Base-by-base conservation (phyloP, 192 early-diverging fungal genomes). In the Linnemannia exigua region DNA sequence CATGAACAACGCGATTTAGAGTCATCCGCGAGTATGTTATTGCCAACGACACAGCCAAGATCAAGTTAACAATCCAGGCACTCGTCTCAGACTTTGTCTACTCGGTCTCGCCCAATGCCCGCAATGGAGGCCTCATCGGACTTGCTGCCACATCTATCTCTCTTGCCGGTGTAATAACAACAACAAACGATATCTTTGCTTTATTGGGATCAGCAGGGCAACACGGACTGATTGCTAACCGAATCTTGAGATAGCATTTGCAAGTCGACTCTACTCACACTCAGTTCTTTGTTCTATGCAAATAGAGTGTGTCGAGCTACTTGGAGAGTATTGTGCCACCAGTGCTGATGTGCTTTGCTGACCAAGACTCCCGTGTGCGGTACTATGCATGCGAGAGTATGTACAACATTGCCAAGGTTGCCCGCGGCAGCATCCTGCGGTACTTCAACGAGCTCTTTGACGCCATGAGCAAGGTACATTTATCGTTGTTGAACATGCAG, bases 391-490 rank as follows among this genome's bases (percentile, higher is more conserved):
- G 97, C 79, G 99, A 99, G 88, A 94, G 93, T 74, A 95, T 99
- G 93, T 99, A 99, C 81, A 99, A 99, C 86, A 97, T 99, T 69
- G 95, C 95, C 31, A 99, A 99, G 72, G 99, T 99, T 5, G 97
- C 98, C 35, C 90, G 95, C 48, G 95, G 95, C 6, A 93, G 95
- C 70, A 95, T 98, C 17, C 87, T 99, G 67, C 87, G 93, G 36
- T 98, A 94, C 87, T 99, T 99, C 66, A 99, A 99, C 79, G 97
- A 97, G 48, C 94, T 99, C 7, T 99, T 99, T 92, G 99, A 99
- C 88, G 96, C 95, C 47, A 89, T 99, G 87, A 94, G 96, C 72
- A 95, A 97, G 84, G 96, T 98, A 82, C 88, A 44, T 44, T 44
- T 31, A n/a, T 84, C 16, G 75, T 36, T 25, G 33, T 5, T 44